Percentiles rank a stretch among this genome's conserved stretches.
Conservation (phyloP, 2,329 filamentous ascomycete species). For the Xylaria sp. region DNA sequence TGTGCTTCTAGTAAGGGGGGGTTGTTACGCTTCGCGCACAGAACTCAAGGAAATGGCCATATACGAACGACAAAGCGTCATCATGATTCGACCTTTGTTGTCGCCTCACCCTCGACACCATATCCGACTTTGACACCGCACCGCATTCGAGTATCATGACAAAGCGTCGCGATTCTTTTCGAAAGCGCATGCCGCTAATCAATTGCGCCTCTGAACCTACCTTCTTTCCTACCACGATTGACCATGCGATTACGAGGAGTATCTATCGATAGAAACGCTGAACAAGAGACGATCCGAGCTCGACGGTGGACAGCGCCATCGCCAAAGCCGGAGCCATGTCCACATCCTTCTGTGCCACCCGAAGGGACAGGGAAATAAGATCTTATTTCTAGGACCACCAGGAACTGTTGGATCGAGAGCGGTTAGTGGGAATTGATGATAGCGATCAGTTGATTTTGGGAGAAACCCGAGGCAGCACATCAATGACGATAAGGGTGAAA, state of each 20-base stretch:
- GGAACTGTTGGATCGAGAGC: not conserved
- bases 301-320: slow-evolving; percentile 43
- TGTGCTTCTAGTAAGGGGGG: not conserved
- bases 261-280: not conserved
- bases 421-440: not conserved
- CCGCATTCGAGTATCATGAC: slow-evolving; percentile 20
- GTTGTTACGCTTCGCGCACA: not conserved
- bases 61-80: slow-evolving; percentile 10
- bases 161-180: slow-evolving; percentile 12
- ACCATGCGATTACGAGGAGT: slow-evolving; percentile 15
- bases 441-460: not conserved
- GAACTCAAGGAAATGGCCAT: not conserved
- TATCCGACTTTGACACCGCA: slow-evolving; percentile 21
- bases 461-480: not conserved
- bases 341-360: slow-evolving; percentile 26
- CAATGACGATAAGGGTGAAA: not conserved
- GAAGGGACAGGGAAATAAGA: slow-evolving; percentile 14
- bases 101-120: not conserved
- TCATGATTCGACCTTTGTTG: slow-evolving; percentile 20
- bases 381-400: not conserved
- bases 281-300: slow-evolving; percentile 34
- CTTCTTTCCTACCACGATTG: slow-evolving; percentile 14
- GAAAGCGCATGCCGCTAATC: slow-evolving; percentile 4
- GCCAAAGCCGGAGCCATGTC: slow-evolving; percentile 43
- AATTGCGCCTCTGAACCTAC: not conserved